phyloP scores from a whole-genome alignment of 257 asterid genomes.

The Salvia splendens region DNA sequence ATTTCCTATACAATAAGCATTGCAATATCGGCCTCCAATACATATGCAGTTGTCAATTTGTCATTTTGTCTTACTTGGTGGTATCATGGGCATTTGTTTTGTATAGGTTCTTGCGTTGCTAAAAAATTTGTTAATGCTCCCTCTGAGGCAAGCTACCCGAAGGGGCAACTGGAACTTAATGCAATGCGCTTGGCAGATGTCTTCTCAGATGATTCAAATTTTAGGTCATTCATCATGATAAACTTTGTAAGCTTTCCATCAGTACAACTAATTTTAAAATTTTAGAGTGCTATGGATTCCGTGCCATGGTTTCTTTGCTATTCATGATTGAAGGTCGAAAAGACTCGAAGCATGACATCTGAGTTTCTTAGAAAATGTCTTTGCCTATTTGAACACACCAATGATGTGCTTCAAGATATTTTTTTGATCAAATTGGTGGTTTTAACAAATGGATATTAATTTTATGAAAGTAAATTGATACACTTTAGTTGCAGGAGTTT shows the following conservation, averaged over 20 bases:
- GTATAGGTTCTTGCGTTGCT: conserved; percentile 90
- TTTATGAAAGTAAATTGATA: not conserved
- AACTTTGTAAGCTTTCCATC: conserved; percentile 68
- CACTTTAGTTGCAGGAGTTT: conserved; percentile 74
- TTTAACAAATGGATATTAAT: conserved; percentile 9
- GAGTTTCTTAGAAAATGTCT: too few relatives aligned
- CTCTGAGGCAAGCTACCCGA: conserved; percentile 59
- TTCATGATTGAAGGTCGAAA: too few relatives aligned
- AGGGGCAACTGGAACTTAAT: conserved; percentile 85
- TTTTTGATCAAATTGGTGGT: conserved; percentile 19
- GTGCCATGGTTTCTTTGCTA: too few relatives aligned
- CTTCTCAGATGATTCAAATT: conserved; percentile 96
- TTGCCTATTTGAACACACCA: conserved; percentile 1
- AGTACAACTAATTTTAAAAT: conserved; percentile 6
- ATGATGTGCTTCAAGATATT: conserved; percentile 19
- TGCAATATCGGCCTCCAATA: too few relatives aligned
- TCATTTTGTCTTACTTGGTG: too few relatives aligned
- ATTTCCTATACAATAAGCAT: too few relatives aligned
- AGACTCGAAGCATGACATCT: too few relatives aligned
- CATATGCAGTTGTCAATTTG: too few relatives aligned
- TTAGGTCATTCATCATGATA: conserved; percentile 68
- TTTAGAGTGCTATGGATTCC: too few relatives aligned
- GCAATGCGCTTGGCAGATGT: conserved; percentile 94
- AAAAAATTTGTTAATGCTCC: conserved; percentile 66
- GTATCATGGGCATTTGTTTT: too few relatives aligned